Evolutionary conservation across 2,329 filamentous ascomycete species (phyloP).

Genomic region (Colletotrichum lini): DNA sequence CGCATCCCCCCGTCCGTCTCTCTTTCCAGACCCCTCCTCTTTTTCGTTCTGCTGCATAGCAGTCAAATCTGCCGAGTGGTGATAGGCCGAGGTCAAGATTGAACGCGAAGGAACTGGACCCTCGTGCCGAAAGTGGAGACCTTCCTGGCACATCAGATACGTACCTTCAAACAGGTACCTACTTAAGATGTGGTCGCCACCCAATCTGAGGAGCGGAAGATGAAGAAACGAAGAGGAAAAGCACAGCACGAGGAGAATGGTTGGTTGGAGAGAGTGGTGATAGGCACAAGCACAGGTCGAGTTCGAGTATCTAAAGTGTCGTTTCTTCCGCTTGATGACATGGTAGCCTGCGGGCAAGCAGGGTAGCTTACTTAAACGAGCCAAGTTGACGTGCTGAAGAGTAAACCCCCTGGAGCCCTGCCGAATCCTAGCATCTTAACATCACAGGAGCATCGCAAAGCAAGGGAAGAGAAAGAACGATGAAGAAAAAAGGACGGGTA

Average conservation of each 20-base stretch:
- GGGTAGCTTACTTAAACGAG: conserved; percentile 15
- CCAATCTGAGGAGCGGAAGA: conserved; percentile 6
- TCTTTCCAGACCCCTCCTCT: neutral
- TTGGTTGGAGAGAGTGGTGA: neutral
- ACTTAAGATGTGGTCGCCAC: conserved; percentile 17
- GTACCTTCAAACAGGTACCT: conserved; percentile 4
- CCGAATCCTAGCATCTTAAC: neutral
- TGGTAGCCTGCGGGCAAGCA: conserved; percentile 6
- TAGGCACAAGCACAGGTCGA: neutral
- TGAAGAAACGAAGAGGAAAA: conserved; percentile 1
- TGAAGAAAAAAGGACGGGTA: neutral
- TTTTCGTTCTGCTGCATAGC: neutral
- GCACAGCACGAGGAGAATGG: conserved; percentile 10
- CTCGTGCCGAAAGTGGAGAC: conserved; percentile 30
- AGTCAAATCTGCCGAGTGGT: conserved; percentile 31
- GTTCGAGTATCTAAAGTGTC: conserved; percentile 8
- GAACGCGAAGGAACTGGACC: conserved; percentile 29
- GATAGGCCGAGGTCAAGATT: conserved; percentile 37
- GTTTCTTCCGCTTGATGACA: conserved; percentile 10
- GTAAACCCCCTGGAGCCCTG: conserved; percentile 4
- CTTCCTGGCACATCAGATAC: conserved; percentile 27
- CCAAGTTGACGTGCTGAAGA: conserved; percentile 33
- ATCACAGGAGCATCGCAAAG: neutral
- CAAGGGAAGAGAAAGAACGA: neutral
- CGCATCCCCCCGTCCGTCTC: neutral